Percentiles rank a stretch among this genome's conserved stretches.
Evolutionary conservation across 768 basidiomycete genomes (phyloP).

Genomic region (Boletus rex-veris): DNA sequence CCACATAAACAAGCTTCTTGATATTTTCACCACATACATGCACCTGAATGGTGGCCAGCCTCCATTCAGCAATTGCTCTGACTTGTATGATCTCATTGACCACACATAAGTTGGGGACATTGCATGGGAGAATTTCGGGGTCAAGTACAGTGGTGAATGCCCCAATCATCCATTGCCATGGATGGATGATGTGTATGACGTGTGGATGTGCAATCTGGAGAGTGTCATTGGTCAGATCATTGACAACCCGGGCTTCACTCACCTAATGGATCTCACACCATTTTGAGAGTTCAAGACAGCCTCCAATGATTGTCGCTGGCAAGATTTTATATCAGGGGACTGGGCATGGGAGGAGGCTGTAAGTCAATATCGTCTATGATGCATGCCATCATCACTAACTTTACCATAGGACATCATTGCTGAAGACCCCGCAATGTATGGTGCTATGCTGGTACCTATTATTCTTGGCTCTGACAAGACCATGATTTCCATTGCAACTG

Average conservation of each 20-base stretch:
- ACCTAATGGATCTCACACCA: background rate
- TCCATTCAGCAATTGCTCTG: background rate
- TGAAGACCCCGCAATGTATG: background rate
- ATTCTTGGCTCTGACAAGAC: background rate
- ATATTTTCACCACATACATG: background rate
- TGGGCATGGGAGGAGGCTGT: conserved; percentile 4
- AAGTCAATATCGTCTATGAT: background rate
- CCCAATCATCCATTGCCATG: background rate
- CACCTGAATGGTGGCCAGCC: background rate
- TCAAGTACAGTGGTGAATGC: background rate
- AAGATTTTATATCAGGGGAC: background rate
- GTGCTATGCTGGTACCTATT: background rate
- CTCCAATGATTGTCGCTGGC: background rate
- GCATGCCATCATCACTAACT: background rate
- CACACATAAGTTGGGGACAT: background rate
- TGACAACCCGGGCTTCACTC: background rate
- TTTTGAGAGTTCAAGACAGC: background rate
- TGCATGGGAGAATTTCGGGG: background rate
- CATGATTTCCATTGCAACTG: background rate
- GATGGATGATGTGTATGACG: background rate
- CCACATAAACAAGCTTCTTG: background rate
- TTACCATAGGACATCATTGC: background rate
- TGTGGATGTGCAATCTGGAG: background rate
- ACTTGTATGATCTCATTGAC: background rate
- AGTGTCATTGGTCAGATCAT: background rate